These are phyloP conservation scores for Euptelea pleiosperma DNA, from an alignment of 164 flowering plant genomes.

Conservation along the genomic window DNA sequence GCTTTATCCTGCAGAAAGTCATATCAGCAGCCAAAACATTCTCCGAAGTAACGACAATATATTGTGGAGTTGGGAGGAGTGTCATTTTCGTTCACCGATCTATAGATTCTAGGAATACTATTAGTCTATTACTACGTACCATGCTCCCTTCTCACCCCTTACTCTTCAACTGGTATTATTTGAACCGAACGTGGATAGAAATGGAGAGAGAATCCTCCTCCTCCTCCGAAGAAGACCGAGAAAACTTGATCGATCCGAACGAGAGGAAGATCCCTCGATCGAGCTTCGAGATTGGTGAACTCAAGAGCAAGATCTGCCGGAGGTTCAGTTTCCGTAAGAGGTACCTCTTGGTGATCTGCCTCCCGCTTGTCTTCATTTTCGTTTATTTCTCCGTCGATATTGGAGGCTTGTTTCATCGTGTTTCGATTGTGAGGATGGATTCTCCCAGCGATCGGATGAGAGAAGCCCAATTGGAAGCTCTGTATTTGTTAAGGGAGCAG, in stretches of 20 bases:
- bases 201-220: conserved; percentile 38
- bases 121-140: too few species aligned
- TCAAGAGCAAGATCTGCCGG: conserved; percentile 15
- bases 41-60: too few species aligned
- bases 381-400: conserved; percentile 52
- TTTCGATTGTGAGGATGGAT: conserved; percentile 18
- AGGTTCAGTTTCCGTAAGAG: conserved; percentile 32
- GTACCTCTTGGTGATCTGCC: conserved; percentile 42
- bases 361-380: conserved; percentile 43
- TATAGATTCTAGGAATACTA: too few species aligned
- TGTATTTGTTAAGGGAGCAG: conserved; percentile 66
- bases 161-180: too few species aligned
- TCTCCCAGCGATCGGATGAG: conserved; percentile 41
- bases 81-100: too few species aligned
- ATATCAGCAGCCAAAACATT: too few species aligned
- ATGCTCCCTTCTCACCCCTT: too few species aligned
- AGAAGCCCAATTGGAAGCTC: conserved; percentile 72
- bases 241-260: conserved; percentile 39
- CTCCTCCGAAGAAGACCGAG: conserved; percentile 50
- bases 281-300: conserved; percentile 18
- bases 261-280: conserved; percentile 24
- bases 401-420: conserved; percentile 31
- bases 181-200: neutral
- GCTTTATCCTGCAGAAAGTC: too few species aligned
- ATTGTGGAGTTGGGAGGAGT: too few species aligned